phyloP scores from a whole-genome alignment of 805 yeast genomes.

The Nematodospora valgi region DNA sequence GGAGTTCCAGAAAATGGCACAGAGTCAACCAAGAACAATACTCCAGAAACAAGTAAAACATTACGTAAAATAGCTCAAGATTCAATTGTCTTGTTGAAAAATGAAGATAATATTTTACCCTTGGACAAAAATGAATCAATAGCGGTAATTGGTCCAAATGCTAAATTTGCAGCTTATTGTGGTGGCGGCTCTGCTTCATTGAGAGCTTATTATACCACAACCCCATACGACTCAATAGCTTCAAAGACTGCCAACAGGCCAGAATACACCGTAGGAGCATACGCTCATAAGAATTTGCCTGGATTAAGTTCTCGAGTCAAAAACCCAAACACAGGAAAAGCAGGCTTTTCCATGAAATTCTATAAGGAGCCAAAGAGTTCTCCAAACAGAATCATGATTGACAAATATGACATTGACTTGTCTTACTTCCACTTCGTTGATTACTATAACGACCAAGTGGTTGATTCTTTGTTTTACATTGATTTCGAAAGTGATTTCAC shows the following conservation, averaged over 20 bases:
- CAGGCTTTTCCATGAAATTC: conserved; percentile 22
- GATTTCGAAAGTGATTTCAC: conserved; percentile 41
- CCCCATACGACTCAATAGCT: conserved; percentile 21
- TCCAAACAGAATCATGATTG: conserved; percentile 14
- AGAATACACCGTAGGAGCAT: conserved; percentile 28
- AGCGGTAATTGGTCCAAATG: conserved; percentile 33
- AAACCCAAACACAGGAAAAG: conserved; percentile 20
- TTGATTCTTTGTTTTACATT: conserved; percentile 35
- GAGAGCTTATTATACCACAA: conserved; percentile 22
- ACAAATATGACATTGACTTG: conserved; percentile 16
- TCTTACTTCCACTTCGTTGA: conserved; percentile 19
- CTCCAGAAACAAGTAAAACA: conserved; percentile 19
- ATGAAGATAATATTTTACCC: conserved; percentile 24
- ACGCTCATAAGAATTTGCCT: conserved; percentile 28
- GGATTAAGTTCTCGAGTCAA: conserved; percentile 19
- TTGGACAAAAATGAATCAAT: conserved; percentile 27
- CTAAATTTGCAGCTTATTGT: conserved; percentile 24
- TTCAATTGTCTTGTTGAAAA: conserved; percentile 27
- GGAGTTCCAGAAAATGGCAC: conserved; percentile 20
- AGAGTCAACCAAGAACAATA: conserved; percentile 20
- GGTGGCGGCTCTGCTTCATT: conserved; percentile 36
- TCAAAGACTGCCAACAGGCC: conserved; percentile 15
- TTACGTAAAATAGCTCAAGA: conserved; percentile 22
- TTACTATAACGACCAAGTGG: conserved; percentile 17
- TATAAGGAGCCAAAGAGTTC: conserved; percentile 15